Percentiles rank a stretch among this genome's conserved stretches.
Evolutionary conservation across 1,284 basidiomycete species (phyloP).

Genomic region (Bjerkandera adusta): DNA sequence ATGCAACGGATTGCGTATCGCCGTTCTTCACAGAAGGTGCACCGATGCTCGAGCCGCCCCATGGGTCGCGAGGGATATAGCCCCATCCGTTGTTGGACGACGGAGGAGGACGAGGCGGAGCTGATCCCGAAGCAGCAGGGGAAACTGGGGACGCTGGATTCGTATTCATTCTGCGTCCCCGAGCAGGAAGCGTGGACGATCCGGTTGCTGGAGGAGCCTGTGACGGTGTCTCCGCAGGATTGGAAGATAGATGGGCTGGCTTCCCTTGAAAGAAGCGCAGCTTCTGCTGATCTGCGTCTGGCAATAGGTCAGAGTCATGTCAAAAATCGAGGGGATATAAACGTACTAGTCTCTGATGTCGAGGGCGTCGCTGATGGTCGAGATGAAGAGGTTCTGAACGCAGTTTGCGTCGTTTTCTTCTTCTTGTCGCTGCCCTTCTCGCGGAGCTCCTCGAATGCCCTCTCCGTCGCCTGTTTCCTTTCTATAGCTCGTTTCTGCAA

Average conservation of each 20-base stretch:
- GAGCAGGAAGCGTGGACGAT: not conserved
- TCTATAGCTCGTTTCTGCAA: constrained; percentile 14
- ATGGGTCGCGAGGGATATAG: not conserved
- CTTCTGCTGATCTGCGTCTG: too few relatives aligned
- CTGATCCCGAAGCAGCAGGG: not conserved
- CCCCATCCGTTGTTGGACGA: not conserved
- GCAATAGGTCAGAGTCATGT: too few relatives aligned
- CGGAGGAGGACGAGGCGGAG: constrained; percentile 3
- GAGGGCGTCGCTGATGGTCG: too few relatives aligned
- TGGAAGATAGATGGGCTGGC: too few relatives aligned
- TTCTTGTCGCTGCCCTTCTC: constrained; percentile 10
- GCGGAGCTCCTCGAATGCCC: not conserved
- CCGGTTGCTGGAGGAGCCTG: not conserved
- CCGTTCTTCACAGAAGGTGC: not conserved
- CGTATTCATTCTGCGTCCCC: not conserved
- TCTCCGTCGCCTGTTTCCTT: constrained; percentile 13
- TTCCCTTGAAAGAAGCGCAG: too few relatives aligned
- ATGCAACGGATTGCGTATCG: constrained; percentile 1
- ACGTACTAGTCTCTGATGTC: too few relatives aligned
- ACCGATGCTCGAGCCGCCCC: not conserved
- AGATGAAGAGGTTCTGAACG: not conserved
- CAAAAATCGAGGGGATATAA: too few relatives aligned
- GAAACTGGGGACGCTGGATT: not conserved
- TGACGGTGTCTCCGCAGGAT: not conserved
- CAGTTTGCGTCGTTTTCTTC: not conserved